phyloP scores from a whole-genome alignment of 2,329 filamentous ascomycete species.

The Fusarium sp. region DNA sequence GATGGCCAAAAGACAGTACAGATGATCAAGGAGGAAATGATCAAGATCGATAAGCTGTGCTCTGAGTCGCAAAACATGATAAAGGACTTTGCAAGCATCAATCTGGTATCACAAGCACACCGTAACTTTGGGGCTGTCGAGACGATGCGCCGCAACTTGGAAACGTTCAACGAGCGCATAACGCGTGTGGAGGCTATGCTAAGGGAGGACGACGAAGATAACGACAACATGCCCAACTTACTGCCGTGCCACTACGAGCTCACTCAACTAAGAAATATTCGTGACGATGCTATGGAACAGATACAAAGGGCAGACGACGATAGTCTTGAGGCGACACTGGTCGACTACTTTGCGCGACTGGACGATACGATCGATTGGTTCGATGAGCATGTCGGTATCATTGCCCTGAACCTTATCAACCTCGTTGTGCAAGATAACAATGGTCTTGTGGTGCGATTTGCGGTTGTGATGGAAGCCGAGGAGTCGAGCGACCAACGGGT shows the following conservation, averaged over 20 bases:
- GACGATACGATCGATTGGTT: slow-evolving; percentile 94
- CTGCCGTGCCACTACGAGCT: slow-evolving; percentile 91
- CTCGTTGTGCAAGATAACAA: slow-evolving; percentile 88
- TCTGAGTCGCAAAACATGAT: slow-evolving; percentile 98
- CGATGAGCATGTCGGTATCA: slow-evolving; percentile 89
- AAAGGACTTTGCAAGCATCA: slow-evolving; percentile 93
- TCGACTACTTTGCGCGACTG: slow-evolving; percentile 88
- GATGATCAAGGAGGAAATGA: slow-evolving; percentile 97
- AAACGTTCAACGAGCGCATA: slow-evolving; percentile 85
- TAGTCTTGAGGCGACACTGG: slow-evolving; percentile 82
- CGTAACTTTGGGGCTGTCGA: slow-evolving; percentile 95
- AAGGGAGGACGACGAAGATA: slow-evolving; percentile 83
- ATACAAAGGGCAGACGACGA: slow-evolving; percentile 80
- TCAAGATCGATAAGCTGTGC: slow-evolving; percentile 97
- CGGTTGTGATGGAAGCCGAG: slow-evolving; percentile 92
- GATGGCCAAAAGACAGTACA: slow-evolving; percentile 93
- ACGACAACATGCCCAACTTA: slow-evolving; percentile 91
- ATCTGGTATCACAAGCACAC: slow-evolving; percentile 91
- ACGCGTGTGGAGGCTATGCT: slow-evolving; percentile 81
- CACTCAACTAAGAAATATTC: slow-evolving; percentile 90
- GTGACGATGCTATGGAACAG: slow-evolving; percentile 96
- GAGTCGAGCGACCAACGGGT: slow-evolving; percentile 96
- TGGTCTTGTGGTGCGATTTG: slow-evolving; percentile 88
- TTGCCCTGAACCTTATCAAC: slow-evolving; percentile 90
- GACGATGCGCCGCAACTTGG: slow-evolving; percentile 90